These are phyloP conservation scores for Raffaelea deltoideospora DNA, from an alignment of 2,329 filamentous ascomycete species.

Conservation along the genomic window DNA sequence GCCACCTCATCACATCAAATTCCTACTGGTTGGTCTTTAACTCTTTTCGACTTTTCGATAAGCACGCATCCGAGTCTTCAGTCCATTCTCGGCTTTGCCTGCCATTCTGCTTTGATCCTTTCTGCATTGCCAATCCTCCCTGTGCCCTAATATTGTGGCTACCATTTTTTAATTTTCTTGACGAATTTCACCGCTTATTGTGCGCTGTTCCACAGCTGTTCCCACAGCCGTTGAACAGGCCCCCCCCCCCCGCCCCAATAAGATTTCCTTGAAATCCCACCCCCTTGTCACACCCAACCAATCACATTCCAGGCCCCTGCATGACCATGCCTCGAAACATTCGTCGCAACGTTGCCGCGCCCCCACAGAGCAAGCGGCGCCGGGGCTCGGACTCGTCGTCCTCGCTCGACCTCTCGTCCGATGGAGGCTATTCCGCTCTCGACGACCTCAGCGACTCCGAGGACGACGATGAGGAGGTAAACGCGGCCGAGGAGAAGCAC, in stretches of 20 bases:
- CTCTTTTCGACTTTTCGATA: too few relatives aligned
- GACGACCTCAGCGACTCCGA: constrained; percentile 67
- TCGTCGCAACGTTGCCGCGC: constrained; percentile 26
- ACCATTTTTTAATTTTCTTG: not conserved
- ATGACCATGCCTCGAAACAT: constrained; percentile 40
- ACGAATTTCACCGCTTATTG: constrained; percentile 20
- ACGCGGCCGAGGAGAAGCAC: constrained; percentile 62
- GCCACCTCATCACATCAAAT: too few relatives aligned
- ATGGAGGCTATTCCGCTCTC: constrained; percentile 59
- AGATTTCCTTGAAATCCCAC: not conserved
- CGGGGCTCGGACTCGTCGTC: constrained; percentile 37
- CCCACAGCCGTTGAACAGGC: not conserved
- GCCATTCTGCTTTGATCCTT: too few relatives aligned
- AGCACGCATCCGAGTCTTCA: too few relatives aligned
- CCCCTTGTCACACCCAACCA: constrained; percentile 5
- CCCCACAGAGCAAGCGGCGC: constrained; percentile 29
- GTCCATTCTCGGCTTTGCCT: too few relatives aligned
- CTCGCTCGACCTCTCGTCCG: constrained; percentile 45
- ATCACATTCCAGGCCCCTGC: too few relatives aligned
- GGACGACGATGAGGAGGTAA: constrained; percentile 65
- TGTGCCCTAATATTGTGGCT: too few relatives aligned
- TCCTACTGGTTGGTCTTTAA: too few relatives aligned
- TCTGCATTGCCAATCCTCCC: too few relatives aligned
- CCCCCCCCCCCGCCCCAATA: not conserved
- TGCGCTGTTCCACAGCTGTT: too few relatives aligned